Base-by-base conservation (phyloP, 192 early-diverging fungal species). In the Coemansia sp. region DNA sequence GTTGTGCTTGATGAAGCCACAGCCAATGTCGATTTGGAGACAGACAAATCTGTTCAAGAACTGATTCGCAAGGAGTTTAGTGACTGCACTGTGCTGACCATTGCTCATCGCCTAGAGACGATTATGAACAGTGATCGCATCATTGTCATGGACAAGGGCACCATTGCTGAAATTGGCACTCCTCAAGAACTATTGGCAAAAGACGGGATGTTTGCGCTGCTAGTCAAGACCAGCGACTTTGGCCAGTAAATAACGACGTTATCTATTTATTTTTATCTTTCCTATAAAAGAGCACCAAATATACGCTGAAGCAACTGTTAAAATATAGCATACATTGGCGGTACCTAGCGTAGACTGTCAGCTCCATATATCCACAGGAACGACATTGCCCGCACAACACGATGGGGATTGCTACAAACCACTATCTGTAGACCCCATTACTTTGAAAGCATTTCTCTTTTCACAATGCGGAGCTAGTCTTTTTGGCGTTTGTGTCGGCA, bases 41-140 rank as follows among this genome's bases (percentile, higher is more conserved):
- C 62, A 0, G 70, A 71, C 29, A 16, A 42, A 6, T 7, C 22
- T 0, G n/a, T 71, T 1, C 70, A 71, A 24, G 44, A 51, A 5
- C 49, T 71, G 0, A 84, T 90, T 34, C 74, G 78, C 0, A 78
- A 75, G 16, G 71, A 88, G 54, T 90, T 90, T 71, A 67, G 49
- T 0, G 66, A 83, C 38, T 63, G 62, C 34, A 71, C 60, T 20
- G 84, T 90, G n/a, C 66, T 90, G 3, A 87, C 87, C 18, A 90
- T 91, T 65, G 90, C 90, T 7, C 90, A 94, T 77, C 87, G 92
- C 51, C 67, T 91, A 18, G 89, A 91, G 59, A 91, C 90, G 9
- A 80, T 88, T 3, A 68, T 83, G n/a, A 84, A 91, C 69, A 88
- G 85, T 61, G 90, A 93, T 66, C 83, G 85, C 59, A 86, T 93